Evolutionary conservation across 2,329 filamentous ascomycete genomes (phyloP).

Genomic region (Colletotrichum echinochloae): DNA sequence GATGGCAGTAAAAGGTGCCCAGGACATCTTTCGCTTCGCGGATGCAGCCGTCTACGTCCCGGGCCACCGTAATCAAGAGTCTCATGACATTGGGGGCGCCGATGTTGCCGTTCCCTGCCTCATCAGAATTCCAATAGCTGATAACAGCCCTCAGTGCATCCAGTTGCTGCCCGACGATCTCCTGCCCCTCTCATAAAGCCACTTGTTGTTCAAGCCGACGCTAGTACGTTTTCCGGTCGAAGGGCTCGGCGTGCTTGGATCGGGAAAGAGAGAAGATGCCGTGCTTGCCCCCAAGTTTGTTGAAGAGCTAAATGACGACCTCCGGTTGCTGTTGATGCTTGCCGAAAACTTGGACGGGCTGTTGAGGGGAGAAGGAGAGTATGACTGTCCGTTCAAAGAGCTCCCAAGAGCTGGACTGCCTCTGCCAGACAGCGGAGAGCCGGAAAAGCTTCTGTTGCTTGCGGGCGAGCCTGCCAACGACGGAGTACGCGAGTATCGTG

Average conservation of each 20-base stretch:
- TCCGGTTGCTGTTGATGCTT: constrained; percentile 61
- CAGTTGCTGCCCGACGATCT: constrained; percentile 55
- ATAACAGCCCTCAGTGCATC: constrained; percentile 28
- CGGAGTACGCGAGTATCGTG: constrained; percentile 83
- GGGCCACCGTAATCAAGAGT: neutral
- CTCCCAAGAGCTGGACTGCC: constrained; percentile 60
- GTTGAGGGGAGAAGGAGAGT: constrained; percentile 55
- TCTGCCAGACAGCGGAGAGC: constrained; percentile 69
- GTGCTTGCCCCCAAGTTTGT: constrained; percentile 63
- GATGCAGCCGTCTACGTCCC: neutral
- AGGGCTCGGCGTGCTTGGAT: constrained; percentile 79
- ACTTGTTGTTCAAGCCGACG: constrained; percentile 89
- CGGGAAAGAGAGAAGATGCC: constrained; percentile 58
- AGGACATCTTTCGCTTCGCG: neutral
- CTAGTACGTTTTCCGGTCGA: constrained; percentile 74
- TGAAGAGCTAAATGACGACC: constrained; percentile 71
- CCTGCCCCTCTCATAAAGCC: constrained; percentile 89
- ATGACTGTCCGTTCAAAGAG: constrained; percentile 59
- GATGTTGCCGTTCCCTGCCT: neutral
- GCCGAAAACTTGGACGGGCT: constrained; percentile 73
- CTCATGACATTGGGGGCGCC: neutral
- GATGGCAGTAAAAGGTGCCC: neutral
- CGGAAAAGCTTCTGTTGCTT: constrained; percentile 67
- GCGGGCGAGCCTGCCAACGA: constrained; percentile 72
- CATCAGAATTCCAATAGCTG: neutral